Evolutionary conservation across 495 filamentous ascomycete genomes (phyloP).

Genomic region (Tuber aestivum): DNA sequence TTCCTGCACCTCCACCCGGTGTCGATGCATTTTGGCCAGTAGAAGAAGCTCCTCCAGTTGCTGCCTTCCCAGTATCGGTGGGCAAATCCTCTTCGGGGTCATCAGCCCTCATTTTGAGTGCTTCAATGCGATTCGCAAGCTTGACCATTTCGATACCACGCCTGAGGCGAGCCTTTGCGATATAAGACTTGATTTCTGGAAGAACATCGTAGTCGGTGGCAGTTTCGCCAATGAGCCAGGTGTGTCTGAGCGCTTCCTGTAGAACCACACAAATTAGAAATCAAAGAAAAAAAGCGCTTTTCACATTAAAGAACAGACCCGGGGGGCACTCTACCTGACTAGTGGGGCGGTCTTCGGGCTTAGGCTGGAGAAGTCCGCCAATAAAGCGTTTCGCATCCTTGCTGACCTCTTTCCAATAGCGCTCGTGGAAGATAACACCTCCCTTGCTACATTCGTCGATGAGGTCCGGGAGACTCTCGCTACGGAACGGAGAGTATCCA

Average conservation of each 20-base stretch:
- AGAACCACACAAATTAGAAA: slow-evolving; percentile 12
- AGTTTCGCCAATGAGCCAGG: slow-evolving; percentile 84
- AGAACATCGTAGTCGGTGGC: slow-evolving; percentile 94
- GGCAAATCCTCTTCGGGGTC: slow-evolving; percentile 69
- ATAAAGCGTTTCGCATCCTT: slow-evolving; percentile 96
- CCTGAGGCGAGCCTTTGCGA: slow-evolving; percentile 79
- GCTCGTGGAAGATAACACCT: slow-evolving; percentile 92
- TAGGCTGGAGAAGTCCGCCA: slow-evolving; percentile 67
- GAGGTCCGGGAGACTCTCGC: slow-evolving; percentile 84
- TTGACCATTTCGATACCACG: slow-evolving; percentile 97
- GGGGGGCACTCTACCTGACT: slow-evolving; percentile 56
- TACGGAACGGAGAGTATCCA: slow-evolving; percentile 96
- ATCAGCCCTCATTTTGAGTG: slow-evolving; percentile 92
- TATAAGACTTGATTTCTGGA: slow-evolving; percentile 92
- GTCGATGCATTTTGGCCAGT: slow-evolving; percentile 33
- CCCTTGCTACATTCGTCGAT: slow-evolving; percentile 90
- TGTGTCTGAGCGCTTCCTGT: slow-evolving; percentile 71
- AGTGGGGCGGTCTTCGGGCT: slow-evolving; percentile 68
- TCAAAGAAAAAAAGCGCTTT: background rate
- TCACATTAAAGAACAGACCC: background rate
- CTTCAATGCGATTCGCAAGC: slow-evolving; percentile 92
- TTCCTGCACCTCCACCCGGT: slow-evolving; percentile 62
- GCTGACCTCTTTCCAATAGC: slow-evolving; percentile 98
- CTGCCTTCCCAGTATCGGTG: slow-evolving; percentile 56
- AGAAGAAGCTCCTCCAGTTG: slow-evolving; percentile 43